phyloP scores from a whole-genome alignment of 805 yeast species.

The Maudiozyma bulderi region DNA sequence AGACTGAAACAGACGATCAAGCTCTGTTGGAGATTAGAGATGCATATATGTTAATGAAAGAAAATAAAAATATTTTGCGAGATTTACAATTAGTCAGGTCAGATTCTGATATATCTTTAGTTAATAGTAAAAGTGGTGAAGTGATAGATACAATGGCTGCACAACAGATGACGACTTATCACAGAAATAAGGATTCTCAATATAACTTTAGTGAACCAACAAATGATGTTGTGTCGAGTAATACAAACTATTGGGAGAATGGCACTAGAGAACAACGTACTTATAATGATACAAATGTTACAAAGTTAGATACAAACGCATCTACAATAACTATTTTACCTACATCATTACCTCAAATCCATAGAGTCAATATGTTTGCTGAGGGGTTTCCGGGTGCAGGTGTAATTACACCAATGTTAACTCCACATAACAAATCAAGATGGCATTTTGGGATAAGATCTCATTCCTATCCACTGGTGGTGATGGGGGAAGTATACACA shows the following conservation, averaged over 20 bases:
- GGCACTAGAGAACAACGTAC: slow-evolving; percentile 14
- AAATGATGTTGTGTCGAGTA: no score
- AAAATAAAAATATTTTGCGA: slow-evolving; percentile 59
- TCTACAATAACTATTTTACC: slow-evolving; percentile 90
- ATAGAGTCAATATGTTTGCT: slow-evolving; percentile 82
- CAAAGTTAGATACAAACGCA: slow-evolving; percentile 36
- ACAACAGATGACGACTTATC: slow-evolving; percentile 49
- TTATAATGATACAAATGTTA: background rate
- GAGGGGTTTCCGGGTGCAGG: slow-evolving; percentile 40
- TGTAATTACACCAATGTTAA: slow-evolving; percentile 43
- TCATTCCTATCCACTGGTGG: slow-evolving; percentile 91
- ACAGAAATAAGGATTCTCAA: slow-evolving; percentile 11
- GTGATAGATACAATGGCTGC: slow-evolving; percentile 50
- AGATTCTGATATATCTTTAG: background rate
- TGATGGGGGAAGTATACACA: slow-evolving; percentile 94
- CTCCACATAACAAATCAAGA: slow-evolving; percentile 82
- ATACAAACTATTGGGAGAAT: background rate
- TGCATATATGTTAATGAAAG: slow-evolving; percentile 74
- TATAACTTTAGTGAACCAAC: background rate
- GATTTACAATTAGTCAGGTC: slow-evolving; percentile 37
- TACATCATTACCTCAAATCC: slow-evolving; percentile 87
- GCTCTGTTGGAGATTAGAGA: slow-evolving; percentile 68
- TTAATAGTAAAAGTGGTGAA: slow-evolving; percentile 32
- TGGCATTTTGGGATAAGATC: slow-evolving; percentile 99
- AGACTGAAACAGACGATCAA: slow-evolving; percentile 37